Base-by-base conservation (phyloP, 2,329 filamentous ascomycete genomes). In the Purpureocillium lavendulum region DNA sequence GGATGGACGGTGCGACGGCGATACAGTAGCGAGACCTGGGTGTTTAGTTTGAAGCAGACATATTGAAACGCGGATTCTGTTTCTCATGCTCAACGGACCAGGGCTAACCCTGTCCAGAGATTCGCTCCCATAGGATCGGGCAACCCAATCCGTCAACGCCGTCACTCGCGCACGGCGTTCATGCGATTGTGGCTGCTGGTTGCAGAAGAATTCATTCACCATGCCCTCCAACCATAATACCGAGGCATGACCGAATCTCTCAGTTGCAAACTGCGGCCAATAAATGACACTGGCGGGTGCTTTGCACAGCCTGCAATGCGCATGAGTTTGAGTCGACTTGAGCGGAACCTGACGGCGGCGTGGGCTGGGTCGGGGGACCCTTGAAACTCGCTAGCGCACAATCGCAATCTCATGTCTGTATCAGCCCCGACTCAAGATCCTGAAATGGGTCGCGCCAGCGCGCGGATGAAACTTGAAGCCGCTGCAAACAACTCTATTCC, bases 351-450 rank as follows among this genome's bases (percentile, higher is more conserved):
- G 21, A 10, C 21, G 21, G 21, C 21, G 38, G 32, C 40, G 38
- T 35, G 40, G 35, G 43, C 44, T 41, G 50, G 51, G 38, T 48
- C 46, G 49, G 47, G n/a, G 50, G 49, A 47, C 58, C 65, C 66
- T 69, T 73, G 67, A 75, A 75, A 75, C 71, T 64, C 65, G 64
- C 67, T 69, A 70, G 62, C 50, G 53, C 50, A 56, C 57, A 61
- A 62, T 60, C 52, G 58, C 60, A 69, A 70, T 67, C 65, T 73
- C 67, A 65, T 56, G 53, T 58, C 46, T 52, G 65, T 69, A 57
- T 69, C 69, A 70, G 61, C 55, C 57, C 62, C 61, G 44, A 45
- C 40, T 32, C 43, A 38, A 49, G 31, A 38, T 36, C 28, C 33
- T 38, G 33, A 33, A n/a, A 18, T 15, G 26, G 16, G 34, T 31